Conservation (phyloP, 768 basidiomycete species). For the Mycena alexandri region DNA sequence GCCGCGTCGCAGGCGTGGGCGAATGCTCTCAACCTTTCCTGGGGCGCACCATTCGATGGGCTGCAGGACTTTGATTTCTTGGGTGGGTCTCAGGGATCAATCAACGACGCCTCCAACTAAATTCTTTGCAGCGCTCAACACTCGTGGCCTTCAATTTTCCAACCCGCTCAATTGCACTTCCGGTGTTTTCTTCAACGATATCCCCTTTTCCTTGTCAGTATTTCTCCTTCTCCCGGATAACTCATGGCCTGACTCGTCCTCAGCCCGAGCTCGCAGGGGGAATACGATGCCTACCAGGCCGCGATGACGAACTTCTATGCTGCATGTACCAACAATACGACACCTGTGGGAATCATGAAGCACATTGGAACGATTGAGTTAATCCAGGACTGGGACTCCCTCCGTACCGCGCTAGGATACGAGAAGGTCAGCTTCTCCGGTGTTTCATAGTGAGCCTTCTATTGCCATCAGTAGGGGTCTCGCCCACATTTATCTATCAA, state of each 20-base stretch:
- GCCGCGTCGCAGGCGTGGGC: constrained; percentile 33
- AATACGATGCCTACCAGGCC: constrained; percentile 28
- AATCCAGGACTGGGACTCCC: constrained; percentile 32
- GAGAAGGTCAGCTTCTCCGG: constrained; percentile 27
- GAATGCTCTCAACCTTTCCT: constrained; percentile 28
- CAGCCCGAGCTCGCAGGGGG: constrained; percentile 23
- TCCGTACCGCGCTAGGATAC: constrained; percentile 33
- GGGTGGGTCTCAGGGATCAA: not conserved
- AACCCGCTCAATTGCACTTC: constrained; percentile 37
- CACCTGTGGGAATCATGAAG: constrained; percentile 31
- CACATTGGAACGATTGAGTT: constrained; percentile 24
- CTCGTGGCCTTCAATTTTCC: constrained; percentile 35
- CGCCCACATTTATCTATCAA: not conserved
- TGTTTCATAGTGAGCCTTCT: constrained; percentile 32
- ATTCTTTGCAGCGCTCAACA: constrained; percentile 29
- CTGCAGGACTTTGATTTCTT: constrained; percentile 37
- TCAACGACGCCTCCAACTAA: too few relatives aligned
- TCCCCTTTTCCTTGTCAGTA: constrained; percentile 30
- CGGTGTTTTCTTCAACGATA: constrained; percentile 27
- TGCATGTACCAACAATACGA: constrained; percentile 7
- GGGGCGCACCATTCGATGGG: constrained; percentile 6
- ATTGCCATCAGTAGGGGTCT: not conserved
- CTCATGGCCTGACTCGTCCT: too few relatives aligned
- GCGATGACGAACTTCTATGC: constrained; percentile 24
- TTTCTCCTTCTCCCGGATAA: too few relatives aligned